Evolutionary conservation across 2,329 filamentous ascomycete genomes (phyloP), one percentile per base, ranked within the genome.

Genomic region (Emergomyces orientalis): DNA sequence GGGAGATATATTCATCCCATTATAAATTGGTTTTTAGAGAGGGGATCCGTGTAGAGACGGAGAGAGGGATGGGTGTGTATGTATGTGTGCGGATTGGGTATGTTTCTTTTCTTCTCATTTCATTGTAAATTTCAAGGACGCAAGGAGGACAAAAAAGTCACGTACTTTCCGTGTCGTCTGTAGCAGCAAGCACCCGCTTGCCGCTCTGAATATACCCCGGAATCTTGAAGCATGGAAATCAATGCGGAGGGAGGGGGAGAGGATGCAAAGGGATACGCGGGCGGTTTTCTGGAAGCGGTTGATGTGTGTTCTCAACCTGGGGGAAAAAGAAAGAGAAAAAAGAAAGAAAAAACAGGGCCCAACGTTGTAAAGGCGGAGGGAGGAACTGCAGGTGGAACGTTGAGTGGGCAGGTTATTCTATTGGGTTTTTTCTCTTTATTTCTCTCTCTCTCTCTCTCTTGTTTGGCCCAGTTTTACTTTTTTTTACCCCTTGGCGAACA

Each of bases 161-260:
- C 75, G 65, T 68, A 78, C 76, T 73, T 76, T 77, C 76, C 76
- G 76, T 76, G 71, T 77, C 74, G 75, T 75, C 74, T 74, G 71
- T 72, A 74, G 75, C 75, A 77, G 76, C 76, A 78, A 78, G 76
- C 76, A 75, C 73, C 74, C 73, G 76, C 76, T 77, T 77, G 76
- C 76, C 73, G 76, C 76, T 75, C 71, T 71, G 70, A 67, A 75
- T 77, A 77, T 73, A 67, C 70, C 71, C 71, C 72, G 75, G 71
- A 77, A 77, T 77, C 69, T 73, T 77, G 75, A 76, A 74, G 74
- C 76, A 78, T 78, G 75, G 74, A 76, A 77, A 71, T 73, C 69
- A 72, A 55, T 54, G 41, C 27, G 47, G 43, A 25, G 3, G 43
- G 39, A 25, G 17, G 14, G 13, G 25, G 7, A 32, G 17, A 13